Evolutionary conservation across 108 stramenopile genomes (phyloP), one percentile per base, ranked within the genome.

Genomic region (Aurantiochytrium sp.): DNA sequence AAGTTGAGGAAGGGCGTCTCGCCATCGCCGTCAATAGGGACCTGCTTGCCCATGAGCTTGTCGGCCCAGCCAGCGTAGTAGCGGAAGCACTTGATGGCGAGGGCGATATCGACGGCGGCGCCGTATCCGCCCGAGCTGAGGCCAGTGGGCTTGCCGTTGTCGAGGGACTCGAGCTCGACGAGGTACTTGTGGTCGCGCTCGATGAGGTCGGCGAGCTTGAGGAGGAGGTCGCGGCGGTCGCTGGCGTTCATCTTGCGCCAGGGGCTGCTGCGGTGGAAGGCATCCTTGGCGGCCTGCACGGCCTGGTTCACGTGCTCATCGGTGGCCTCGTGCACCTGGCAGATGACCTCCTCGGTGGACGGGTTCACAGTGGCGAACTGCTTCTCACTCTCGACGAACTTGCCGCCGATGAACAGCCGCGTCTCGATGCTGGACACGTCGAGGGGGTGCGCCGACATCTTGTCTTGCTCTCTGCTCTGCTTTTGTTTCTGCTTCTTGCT

Each of bases 21-120:
- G 4, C 64, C 64, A 18, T 69, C 64, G 58, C 89, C 89, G 87
- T 58, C 59, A n/a, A 87, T 58, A 0, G 88, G 92, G 58, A 92
- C 91, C 60, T 64, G 64, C 51, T 90, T 69, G 25, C 93, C 93
- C 58, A 59, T 88, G 72, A 94, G 64, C 69, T 94, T 93, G 87
- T 95, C 93, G 45, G 92, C 91, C 92, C 93, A 93, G 58, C 95
- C 95, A 29, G 95, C 94, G 59, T 87, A 90, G 69, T 95, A 93
- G 5, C 94, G 92, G 73, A 88, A 90, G 44, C 90, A 87, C 49
- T 92, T 76, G 19, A 95, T 92, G 45, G 89, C 89, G 45, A 95
- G 57, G 42, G 72, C 58, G n/a, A 95, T 58, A 83, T 95, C 95
- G 5, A 91, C 89, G 25, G 51, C n/a, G 76, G 45, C 76, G 3